Evolutionary conservation across 208 protist species (phyloP).

Genomic region (Trypanosoma melophagium): DNA sequence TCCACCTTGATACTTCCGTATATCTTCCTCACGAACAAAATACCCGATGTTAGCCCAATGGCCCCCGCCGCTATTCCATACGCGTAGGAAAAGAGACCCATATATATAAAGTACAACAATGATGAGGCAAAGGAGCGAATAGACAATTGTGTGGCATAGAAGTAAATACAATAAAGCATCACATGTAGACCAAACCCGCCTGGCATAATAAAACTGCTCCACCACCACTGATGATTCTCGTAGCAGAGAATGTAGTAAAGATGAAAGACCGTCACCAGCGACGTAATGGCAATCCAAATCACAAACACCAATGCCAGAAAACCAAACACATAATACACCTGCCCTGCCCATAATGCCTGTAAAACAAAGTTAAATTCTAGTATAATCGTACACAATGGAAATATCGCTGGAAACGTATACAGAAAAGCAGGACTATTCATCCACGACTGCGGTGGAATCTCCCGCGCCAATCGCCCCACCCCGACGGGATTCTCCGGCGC

Average conservation of each 20-base stretch:
- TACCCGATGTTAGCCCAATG: constrained; percentile 74
- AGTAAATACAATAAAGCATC: constrained; percentile 91
- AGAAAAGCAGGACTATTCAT: constrained; percentile 58
- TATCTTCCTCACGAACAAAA: constrained; percentile 83
- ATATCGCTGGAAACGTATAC: constrained; percentile 64
- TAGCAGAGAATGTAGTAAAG: constrained; percentile 97
- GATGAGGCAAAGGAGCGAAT: constrained; percentile 70
- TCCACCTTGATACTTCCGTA: constrained; percentile 84
- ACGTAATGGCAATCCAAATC: constrained; percentile 94
- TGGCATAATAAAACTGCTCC: constrained; percentile 93
- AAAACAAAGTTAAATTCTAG: constrained; percentile 99
- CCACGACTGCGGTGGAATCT: constrained; percentile 92
- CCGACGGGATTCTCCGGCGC: constrained; percentile 80
- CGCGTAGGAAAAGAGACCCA: constrained; percentile 67
- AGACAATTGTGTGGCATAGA: constrained; percentile 80
- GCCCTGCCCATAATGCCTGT: constrained; percentile 91
- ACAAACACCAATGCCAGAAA: constrained; percentile 96
- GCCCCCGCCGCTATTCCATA: constrained; percentile 83
- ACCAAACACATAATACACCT: constrained; percentile 98
- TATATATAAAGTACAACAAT: constrained; percentile 91
- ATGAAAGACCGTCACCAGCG: constrained; percentile 97
- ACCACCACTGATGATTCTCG: constrained; percentile 99
- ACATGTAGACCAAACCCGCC: constrained; percentile 92
- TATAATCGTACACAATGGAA: constrained; percentile 97
- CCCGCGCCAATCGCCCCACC: constrained; percentile 95